These are phyloP conservation scores for Circinella umbellata DNA, from an alignment of 371 early-diverging fungal species.

Conservation along the genomic window DNA sequence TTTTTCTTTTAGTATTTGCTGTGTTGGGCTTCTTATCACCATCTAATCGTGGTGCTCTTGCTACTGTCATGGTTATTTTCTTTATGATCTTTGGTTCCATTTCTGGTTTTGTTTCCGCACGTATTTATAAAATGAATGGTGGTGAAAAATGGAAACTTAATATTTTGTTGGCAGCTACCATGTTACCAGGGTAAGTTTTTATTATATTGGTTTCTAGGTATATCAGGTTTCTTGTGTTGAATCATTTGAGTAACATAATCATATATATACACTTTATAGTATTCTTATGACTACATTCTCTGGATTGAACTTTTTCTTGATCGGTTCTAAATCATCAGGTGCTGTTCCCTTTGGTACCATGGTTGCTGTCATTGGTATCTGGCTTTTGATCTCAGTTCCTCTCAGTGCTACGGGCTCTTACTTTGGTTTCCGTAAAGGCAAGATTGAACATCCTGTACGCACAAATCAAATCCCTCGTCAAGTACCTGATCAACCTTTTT, in stretches of 20 bases:
- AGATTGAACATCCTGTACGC: conserved; percentile 83
- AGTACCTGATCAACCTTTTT: conserved; percentile 80
- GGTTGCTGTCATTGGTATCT: conserved; percentile 83
- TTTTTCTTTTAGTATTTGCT: conserved; percentile 69
- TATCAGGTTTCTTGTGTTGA: neutral
- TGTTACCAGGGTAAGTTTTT: conserved; percentile 73
- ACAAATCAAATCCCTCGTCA: conserved; percentile 92
- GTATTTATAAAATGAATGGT: conserved; percentile 90
- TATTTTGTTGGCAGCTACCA: conserved; percentile 77
- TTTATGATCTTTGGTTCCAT: conserved; percentile 84
- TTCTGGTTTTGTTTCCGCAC: conserved; percentile 85
- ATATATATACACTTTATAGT: conserved; percentile 9
- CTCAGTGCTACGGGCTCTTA: conserved; percentile 87
- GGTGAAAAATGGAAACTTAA: conserved; percentile 86
- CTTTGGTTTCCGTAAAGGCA: conserved; percentile 85
- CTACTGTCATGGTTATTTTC: conserved; percentile 85
- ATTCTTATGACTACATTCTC: conserved; percentile 70
- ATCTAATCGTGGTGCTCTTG: conserved; percentile 89
- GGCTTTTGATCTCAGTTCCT: conserved; percentile 89
- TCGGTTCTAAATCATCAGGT: conserved; percentile 82
- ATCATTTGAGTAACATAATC: neutral
- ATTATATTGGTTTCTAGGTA: neutral
- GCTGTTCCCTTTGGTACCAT: conserved; percentile 93
- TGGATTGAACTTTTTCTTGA: conserved; percentile 86
- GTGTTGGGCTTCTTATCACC: conserved; percentile 94